These are phyloP conservation scores for Myxozyma monticola DNA, from an alignment of 805 yeast species.

Conservation along the genomic window DNA sequence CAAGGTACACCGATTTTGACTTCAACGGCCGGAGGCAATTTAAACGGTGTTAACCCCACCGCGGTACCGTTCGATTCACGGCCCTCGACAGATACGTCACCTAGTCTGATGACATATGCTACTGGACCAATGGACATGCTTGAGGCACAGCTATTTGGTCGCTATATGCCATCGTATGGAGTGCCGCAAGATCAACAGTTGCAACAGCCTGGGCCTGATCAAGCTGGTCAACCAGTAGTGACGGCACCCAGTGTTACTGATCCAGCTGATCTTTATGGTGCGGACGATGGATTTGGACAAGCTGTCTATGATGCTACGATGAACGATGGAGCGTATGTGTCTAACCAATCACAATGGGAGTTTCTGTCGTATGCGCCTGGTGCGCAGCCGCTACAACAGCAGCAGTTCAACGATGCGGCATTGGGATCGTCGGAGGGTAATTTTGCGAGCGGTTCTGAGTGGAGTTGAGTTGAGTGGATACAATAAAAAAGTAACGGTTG, in stretches of 20 bases:
- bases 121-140: constrained; percentile 84
- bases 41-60: neutral
- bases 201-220: constrained; percentile 11
- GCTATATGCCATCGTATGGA: constrained; percentile 79
- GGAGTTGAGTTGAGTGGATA: no score
- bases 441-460: no score
- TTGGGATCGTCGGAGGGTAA: neutral
- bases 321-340: no score
- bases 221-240: neutral
- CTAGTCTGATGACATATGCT: constrained; percentile 47
- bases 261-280: no score
- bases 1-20: neutral
- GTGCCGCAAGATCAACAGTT: constrained; percentile 11
- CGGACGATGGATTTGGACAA: no score
- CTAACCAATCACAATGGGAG: no score
- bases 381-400: neutral
- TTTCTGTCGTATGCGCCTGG: neutral
- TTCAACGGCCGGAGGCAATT: neutral
- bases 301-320: no score
- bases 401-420: neutral
- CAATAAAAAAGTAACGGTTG: no score
- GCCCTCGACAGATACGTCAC: neutral
- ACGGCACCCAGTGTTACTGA: no score
- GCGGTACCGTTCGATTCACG: neutral
- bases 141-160: constrained; percentile 82